Evolutionary conservation across 371 early-diverging fungal genomes (phyloP), one percentile per base, ranked within the genome.

Genomic region (Mucor velutinosus): DNA sequence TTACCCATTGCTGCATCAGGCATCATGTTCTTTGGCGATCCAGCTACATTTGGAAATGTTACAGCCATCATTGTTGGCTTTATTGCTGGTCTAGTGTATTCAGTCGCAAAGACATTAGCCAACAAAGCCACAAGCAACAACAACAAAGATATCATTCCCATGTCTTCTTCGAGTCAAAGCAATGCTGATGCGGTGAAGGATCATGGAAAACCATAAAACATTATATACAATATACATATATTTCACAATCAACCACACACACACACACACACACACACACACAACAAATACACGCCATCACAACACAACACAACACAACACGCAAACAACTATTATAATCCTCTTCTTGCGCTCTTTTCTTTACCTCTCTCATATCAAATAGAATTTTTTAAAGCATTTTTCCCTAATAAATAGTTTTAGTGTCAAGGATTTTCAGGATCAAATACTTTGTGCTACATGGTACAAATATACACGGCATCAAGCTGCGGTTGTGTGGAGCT

Each of bases 1-100:
- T 83, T 99, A 30, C 96, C 99, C 8, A 93, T 99, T 58, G 95
- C 99, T 21, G 83, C 97, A 35, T 92, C 94, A 60, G 99, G 99
- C 32, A 96, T 99, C 82, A 59, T 99, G n/a, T 97, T 97, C 80
- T 94, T 98, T 79, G 89, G 89, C 47, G 97, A 94, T 70, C 90
- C 92, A 19, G 90, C 93, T 25, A 93, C 95, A 0, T 75, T 88
- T 45, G 94, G 91, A 19, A 90, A 90, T 63, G 86, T 97, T 33
- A 74, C 87, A 27, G 95, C 95, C 7, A 93, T 98, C 25, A 39
- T 90, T 64, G 86, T 96, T 66, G 83, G 82, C 74, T 94, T 95
- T 66, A 71, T 85, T 39, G 95, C 94, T 15, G 95, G 95, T 60
- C 72, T 95, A n/a, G 77, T 95, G n/a, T 95, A 95, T 74, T 86